Base-by-base conservation (phyloP, 495 filamentous ascomycete species). In the Venustampulla echinocandica region DNA sequence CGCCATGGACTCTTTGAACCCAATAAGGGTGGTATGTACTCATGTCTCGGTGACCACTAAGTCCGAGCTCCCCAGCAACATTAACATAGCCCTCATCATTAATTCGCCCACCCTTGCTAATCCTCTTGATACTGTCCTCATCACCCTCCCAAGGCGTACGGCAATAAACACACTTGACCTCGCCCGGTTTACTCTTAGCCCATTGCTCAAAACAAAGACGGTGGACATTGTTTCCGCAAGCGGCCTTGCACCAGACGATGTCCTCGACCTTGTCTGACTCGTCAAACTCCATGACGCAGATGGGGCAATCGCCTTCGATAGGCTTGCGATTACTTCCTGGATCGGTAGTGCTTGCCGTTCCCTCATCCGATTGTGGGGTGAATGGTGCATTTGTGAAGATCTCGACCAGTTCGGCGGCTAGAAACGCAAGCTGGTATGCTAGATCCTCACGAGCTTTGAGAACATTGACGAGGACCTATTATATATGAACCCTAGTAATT, bases 271-370 rank as follows among this genome's bases (percentile, higher is more conserved):
- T 47, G 17, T 49, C 47, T 7, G 34, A 32, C 5, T 46, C 43
- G 10, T 51, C 54, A 18, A 58, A 58, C 34, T 84, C 78, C 53
- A 68, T 77, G 56, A 81, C 87, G 61, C 86, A 90, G 57, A 93
- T 85, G 0, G 84, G 82, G 51, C 86, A 90, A 52, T 90, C 82
- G 11, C 80, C 85, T 24, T 88, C 82, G 2, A 75, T 35, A 5
- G 65, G 56, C 53, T 74, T 75, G 23, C 70, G 61, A 1, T 22
- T 18, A 13, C 52, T 52, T 15, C 50, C 48, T 4, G 42, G 52
- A 23, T 44, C 35, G 35, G 59, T 60, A 10, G 22, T 5, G 18
- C 57, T 53, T 7, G 44, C 42, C 0, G 46, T 15, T 4, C 43
- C 20, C 18, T 43, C 36, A 6, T 23, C 51, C 0, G 24, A 40